Conservation (phyloP, 2,329 filamentous ascomycete species). For the Salinomyces thailandicus region DNA sequence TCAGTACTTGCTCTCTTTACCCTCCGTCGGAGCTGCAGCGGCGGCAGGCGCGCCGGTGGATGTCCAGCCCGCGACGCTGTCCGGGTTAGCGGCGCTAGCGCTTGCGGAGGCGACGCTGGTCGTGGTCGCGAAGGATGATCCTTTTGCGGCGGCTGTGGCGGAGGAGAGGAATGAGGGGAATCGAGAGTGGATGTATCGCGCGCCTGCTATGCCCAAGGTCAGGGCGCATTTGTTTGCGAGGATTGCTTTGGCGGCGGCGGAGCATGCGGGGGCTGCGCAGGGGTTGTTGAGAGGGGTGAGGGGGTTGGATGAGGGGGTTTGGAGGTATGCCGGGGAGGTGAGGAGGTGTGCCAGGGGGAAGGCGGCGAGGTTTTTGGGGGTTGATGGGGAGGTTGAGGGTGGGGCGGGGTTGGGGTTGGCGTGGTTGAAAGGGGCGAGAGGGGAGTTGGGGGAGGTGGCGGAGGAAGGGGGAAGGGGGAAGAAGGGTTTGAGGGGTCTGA, state of each 20-base stretch:
- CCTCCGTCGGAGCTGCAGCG: constrained; percentile 44
- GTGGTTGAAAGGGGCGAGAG: constrained; percentile 70
- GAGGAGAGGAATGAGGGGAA: constrained; percentile 73
- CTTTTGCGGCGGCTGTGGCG: constrained; percentile 72
- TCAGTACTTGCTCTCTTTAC: constrained; percentile 47
- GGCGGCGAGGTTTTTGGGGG: constrained; percentile 79
- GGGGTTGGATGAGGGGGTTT: constrained; percentile 54
- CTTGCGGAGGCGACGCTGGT: constrained; percentile 83
- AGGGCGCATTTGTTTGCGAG: constrained; percentile 79
- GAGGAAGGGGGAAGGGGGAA: constrained; percentile 36
- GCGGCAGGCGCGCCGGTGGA: constrained; percentile 30
- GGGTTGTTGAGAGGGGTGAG: constrained; percentile 38
- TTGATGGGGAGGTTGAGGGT: constrained; percentile 75
- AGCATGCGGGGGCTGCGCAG: constrained; percentile 68
- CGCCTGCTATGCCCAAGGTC: constrained; percentile 78
- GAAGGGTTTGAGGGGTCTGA: constrained; percentile 53
- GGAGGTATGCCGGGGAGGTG: constrained; percentile 67
- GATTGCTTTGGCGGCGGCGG: constrained; percentile 75
- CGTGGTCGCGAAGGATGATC: constrained; percentile 87
- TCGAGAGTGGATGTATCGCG: constrained; percentile 93
- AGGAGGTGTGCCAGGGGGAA: constrained; percentile 66
- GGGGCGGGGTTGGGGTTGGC: constrained; percentile 77
- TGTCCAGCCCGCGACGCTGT: constrained; percentile 34
- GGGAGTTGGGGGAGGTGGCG: constrained; percentile 57
- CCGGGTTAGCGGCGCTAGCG: constrained; percentile 49